These are phyloP conservation scores for Phytopythium vexans DNA, from an alignment of 352 stramenopile genomes.

Conservation along the genomic window DNA sequence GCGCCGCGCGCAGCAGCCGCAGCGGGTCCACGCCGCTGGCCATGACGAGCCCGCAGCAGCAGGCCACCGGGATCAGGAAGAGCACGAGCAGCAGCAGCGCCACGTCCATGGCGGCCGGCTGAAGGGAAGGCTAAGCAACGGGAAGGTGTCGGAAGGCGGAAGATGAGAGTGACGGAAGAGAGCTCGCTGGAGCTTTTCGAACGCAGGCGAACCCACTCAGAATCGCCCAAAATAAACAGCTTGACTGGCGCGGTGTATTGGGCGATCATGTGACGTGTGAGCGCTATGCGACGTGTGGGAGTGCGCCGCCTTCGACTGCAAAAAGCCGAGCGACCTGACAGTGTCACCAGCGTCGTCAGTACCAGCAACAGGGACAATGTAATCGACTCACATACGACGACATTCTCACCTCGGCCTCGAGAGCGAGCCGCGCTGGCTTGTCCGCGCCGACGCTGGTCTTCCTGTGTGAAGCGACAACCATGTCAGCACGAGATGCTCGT, in stretches of 20 bases:
- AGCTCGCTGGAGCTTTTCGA: neutral
- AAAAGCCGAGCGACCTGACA: conserved; percentile 3
- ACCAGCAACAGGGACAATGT: too few species aligned
- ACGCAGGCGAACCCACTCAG: neutral
- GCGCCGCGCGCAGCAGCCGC: conserved; percentile 56
- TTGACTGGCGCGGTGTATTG: neutral
- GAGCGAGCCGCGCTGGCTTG: neutral
- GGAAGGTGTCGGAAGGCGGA: too few species aligned
- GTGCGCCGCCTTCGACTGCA: neutral
- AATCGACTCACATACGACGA: too few species aligned
- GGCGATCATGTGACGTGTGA: too few species aligned
- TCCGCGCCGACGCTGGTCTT: conserved; percentile 3
- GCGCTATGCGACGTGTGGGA: conserved; percentile 1
- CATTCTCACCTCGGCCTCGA: neutral
- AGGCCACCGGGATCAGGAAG: conserved; percentile 14
- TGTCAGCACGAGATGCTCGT: too few species aligned
- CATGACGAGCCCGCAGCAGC: conserved; percentile 35
- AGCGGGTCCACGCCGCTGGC: conserved; percentile 59
- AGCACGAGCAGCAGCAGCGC: conserved; percentile 21
- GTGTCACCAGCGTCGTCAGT: too few species aligned
- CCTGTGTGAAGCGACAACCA: conserved; percentile 11
- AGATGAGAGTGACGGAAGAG: neutral
- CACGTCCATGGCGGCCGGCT: conserved; percentile 15
- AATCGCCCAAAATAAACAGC: neutral
- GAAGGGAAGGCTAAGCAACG: too few species aligned